Percentiles rank a stretch among this genome's conserved stretches.
Evolutionary conservation across 2,329 filamentous ascomycete genomes (phyloP).

Genomic region (Venturia carpophila): DNA sequence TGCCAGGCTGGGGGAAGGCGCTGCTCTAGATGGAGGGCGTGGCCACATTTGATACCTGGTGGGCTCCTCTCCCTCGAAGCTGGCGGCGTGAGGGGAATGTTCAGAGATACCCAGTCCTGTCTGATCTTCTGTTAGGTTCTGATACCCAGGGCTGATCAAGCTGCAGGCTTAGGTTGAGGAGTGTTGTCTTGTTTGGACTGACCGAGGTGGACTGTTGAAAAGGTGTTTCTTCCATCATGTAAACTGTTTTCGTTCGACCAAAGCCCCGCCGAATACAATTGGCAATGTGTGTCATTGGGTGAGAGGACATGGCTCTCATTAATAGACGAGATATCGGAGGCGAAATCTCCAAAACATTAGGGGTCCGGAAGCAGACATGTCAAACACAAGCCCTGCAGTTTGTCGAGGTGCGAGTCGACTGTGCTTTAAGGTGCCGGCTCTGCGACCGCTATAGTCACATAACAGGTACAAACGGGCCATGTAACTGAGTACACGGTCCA

Average conservation of each 20-base stretch:
- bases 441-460: slow-evolving; percentile 17
- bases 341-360: not conserved
- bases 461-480: slow-evolving; percentile 8
- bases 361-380: slow-evolving; percentile 14
- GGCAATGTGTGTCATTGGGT: slow-evolving; percentile 36
- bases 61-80: not conserved
- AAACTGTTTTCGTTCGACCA: slow-evolving; percentile 28
- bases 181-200: not conserved
- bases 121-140: slow-evolving; percentile 13
- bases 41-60: slow-evolving; percentile 18
- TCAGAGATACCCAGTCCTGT: slow-evolving; percentile 11
- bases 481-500: not conserved
- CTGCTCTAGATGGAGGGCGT: slow-evolving; percentile 5
- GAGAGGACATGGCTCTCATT: not conserved
- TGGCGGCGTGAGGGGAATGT: slow-evolving; percentile 1
- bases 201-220: slow-evolving; percentile 15
- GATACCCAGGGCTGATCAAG: not conserved
- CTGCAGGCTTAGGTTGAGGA: slow-evolving; percentile 1
- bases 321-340: slow-evolving; percentile 9
- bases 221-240: slow-evolving; percentile 34
- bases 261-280: slow-evolving; percentile 34
- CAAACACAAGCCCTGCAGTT: slow-evolving; percentile 15
- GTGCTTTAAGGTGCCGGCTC: slow-evolving; percentile 15
- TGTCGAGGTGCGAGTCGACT: slow-evolving; percentile 2
- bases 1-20: not conserved